These are phyloP conservation scores for Russula lepida DNA, from an alignment of 768 basidiomycete genomes.

Conservation along the genomic window DNA sequence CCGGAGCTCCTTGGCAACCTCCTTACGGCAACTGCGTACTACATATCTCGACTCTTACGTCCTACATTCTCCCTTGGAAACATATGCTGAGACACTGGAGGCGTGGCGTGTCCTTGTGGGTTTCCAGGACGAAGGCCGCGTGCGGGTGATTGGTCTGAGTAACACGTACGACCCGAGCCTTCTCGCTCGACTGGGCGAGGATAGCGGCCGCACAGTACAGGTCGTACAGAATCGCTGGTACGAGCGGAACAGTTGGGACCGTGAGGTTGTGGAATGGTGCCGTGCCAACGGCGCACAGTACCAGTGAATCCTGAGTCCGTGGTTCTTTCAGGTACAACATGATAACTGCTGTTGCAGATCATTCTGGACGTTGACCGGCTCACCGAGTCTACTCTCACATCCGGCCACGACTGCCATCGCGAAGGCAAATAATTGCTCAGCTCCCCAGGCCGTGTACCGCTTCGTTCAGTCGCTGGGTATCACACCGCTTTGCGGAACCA, in stretches of 20 bases:
- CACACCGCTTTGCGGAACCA: conserved; percentile 71
- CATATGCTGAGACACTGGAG: conserved; percentile 48
- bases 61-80: conserved; percentile 66
- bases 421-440: conserved; percentile 41
- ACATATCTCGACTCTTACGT: conserved; percentile 72
- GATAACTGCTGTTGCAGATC: conserved; percentile 38
- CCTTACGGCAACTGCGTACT: conserved; percentile 60
- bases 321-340: background rate
- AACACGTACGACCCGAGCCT: conserved; percentile 61
- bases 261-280: conserved; percentile 56
- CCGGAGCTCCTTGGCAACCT: conserved; percentile 48
- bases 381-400: conserved; percentile 50
- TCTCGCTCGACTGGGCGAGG: conserved; percentile 44
- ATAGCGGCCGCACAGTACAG: conserved; percentile 44
- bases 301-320: conserved; percentile 41
- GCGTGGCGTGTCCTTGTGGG: conserved; percentile 59
- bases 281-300: conserved; percentile 55
- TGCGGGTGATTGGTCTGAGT: conserved; percentile 62
- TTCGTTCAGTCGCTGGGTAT: conserved; percentile 59
- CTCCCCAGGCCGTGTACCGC: conserved; percentile 60
- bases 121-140: conserved; percentile 57
- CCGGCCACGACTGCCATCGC: conserved; percentile 40
- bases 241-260: conserved; percentile 72
- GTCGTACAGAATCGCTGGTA: conserved; percentile 85
- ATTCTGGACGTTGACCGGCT: conserved; percentile 84